These are phyloP conservation scores for Solanum ossicruentum DNA, from an alignment of 257 asterid species.

Conservation along the genomic window DNA sequence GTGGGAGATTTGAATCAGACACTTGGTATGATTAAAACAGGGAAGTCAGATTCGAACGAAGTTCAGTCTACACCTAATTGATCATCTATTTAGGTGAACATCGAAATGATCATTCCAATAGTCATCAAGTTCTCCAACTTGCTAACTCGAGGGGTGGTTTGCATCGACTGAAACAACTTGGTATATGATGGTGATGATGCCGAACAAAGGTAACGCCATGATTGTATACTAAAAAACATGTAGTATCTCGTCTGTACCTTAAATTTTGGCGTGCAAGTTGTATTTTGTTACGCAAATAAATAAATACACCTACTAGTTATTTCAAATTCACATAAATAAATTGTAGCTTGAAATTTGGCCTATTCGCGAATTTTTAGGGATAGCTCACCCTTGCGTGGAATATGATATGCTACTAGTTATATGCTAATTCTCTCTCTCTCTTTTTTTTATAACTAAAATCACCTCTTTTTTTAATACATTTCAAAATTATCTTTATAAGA, in stretches of 20 bases:
- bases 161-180: not conserved
- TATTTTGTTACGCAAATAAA: not conserved
- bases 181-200: not conserved
- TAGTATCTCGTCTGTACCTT: not conserved
- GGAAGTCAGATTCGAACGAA: not conserved
- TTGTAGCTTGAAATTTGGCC: not conserved
- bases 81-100: not conserved
- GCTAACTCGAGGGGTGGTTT: not conserved
- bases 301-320: not conserved
- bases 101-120: not conserved
- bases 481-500: not conserved
- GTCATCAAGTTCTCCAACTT: not conserved
- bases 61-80: not conserved
- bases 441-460: not conserved
- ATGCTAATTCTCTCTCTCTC: too few relatives aligned
- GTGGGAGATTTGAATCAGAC: conserved; percentile 3
- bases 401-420: not conserved
- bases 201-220: not conserved
- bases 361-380: too few relatives aligned
- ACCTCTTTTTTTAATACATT: not conserved
- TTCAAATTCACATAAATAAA: not conserved
- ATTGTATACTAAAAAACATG: not conserved
- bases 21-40: conserved; percentile 1
- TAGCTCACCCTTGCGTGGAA: too few relatives aligned
- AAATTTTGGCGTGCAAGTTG: not conserved